Conservation (phyloP, 2,329 filamentous ascomycete species). For the Cucurbitaria berberidis region DNA sequence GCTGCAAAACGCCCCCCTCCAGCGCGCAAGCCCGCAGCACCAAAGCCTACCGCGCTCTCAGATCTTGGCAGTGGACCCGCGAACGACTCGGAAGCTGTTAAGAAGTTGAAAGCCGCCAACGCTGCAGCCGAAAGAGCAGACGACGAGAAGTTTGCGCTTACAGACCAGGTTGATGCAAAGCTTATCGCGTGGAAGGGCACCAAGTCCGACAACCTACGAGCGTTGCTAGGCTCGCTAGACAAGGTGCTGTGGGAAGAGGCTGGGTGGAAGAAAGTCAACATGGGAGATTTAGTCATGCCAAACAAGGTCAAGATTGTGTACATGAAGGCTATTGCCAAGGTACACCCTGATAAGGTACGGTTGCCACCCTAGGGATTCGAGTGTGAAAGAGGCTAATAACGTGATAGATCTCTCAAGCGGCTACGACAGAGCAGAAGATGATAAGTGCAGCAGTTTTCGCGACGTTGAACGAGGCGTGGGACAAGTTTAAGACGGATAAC, state of each 20-base stretch:
- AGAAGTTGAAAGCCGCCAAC: conserved; percentile 81
- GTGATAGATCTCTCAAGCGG: conserved; percentile 62
- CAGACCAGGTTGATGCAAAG: conserved; percentile 82
- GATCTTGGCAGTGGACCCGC: conserved; percentile 51
- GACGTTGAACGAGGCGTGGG: conserved; percentile 71
- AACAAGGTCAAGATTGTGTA: conserved; percentile 97
- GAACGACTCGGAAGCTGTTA: conserved; percentile 75
- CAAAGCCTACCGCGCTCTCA: conserved; percentile 51
- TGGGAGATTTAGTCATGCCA: conserved; percentile 90
- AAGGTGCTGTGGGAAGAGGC: conserved; percentile 88
- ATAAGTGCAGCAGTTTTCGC: conserved; percentile 70
- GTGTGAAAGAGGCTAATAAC: conserved; percentile 15
- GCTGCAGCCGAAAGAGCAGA: conserved; percentile 84
- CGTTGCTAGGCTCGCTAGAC: conserved; percentile 84
- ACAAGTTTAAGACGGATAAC: conserved; percentile 71
- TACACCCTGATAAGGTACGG: conserved; percentile 94
- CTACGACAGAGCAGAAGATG: conserved; percentile 72
- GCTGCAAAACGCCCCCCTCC: conserved; percentile 34
- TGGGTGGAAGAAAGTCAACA: conserved; percentile 95
- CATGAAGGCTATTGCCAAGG: conserved; percentile 99
- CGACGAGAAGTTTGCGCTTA: conserved; percentile 88
- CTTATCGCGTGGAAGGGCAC: conserved; percentile 85
- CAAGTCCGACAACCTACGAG: conserved; percentile 90
- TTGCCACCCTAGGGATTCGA: neutral
- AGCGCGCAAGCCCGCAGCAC: conserved; percentile 32